Percentiles rank a stretch among this genome's conserved stretches.
These are phyloP conservation scores for Botryotinia calthae DNA, from an alignment of 2,329 filamentous ascomycete genomes.

Conservation along the genomic window DNA sequence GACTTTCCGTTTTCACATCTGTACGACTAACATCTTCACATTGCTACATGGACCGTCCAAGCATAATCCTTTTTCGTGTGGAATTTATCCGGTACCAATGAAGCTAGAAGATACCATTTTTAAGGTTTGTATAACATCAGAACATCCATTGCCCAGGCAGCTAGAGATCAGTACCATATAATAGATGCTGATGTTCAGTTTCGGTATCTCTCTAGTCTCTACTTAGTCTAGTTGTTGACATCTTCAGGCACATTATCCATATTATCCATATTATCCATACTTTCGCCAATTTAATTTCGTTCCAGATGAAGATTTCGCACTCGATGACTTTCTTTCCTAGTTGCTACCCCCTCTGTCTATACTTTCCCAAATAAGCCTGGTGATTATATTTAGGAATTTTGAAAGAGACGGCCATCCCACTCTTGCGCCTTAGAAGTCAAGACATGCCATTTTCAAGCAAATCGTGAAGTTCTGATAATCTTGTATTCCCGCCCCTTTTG, in stretches of 20 bases:
- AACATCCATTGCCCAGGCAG: not conserved
- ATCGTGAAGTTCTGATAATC: not conserved
- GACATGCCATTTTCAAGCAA: not conserved
- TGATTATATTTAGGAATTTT: too few species aligned
- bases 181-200: not conserved
- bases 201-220: not conserved
- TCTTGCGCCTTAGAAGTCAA: not conserved
- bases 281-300: not conserved
- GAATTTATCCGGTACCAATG: not conserved
- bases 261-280: not conserved
- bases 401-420: not conserved
- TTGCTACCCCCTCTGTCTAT: not conserved
- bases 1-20: not conserved
- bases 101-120: not conserved
- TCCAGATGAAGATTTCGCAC: not conserved
- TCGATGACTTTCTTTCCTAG: not conserved
- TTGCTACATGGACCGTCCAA: not conserved
- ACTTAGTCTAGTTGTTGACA: not conserved
- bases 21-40: not conserved
- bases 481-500: not conserved
- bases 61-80: constrained; percentile 2
- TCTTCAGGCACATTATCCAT: too few species aligned
- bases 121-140: not conserved
- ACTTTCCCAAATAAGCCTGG: not conserved
- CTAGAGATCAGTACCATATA: not conserved